Percentiles rank a stretch among this genome's conserved stretches.
phyloP scores from a whole-genome alignment of 495 filamentous ascomycete species.

The Penicillium silybi region DNA sequence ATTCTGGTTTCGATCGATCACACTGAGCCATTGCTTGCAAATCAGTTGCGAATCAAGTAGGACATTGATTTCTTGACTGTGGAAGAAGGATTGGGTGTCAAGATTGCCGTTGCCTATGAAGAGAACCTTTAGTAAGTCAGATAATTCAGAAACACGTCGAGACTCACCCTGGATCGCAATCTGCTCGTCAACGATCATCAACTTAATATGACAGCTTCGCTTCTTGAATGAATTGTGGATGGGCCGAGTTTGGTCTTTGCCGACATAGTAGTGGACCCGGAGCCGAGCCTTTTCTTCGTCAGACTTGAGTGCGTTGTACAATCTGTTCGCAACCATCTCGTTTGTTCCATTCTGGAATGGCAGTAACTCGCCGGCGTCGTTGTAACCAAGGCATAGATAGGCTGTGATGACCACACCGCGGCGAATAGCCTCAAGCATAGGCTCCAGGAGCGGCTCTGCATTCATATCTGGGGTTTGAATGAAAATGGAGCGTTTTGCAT shows the following conservation, averaged over 20 bases:
- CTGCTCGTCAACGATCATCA: constrained; percentile 66
- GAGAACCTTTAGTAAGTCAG: neutral
- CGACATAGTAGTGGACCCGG: constrained; percentile 63
- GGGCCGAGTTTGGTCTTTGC: constrained; percentile 64
- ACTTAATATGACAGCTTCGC: constrained; percentile 69
- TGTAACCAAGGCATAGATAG: constrained; percentile 74
- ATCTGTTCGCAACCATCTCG: constrained; percentile 58
- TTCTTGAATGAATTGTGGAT: constrained; percentile 59
- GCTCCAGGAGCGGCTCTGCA: constrained; percentile 60
- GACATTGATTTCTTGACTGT: constrained; percentile 72
- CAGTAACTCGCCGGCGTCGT: constrained; percentile 71
- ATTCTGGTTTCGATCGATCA: constrained; percentile 65
- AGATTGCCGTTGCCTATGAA: constrained; percentile 65
- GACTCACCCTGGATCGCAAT: constrained; percentile 56
- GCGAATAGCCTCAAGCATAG: constrained; percentile 58
- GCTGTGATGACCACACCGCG: constrained; percentile 62
- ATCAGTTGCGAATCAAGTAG: constrained; percentile 60
- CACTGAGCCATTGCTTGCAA: constrained; percentile 60
- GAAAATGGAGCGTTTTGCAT: constrained; percentile 59
- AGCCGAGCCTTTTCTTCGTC: constrained; percentile 44
- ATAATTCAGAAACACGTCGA: neutral
- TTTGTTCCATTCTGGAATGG: constrained; percentile 74
- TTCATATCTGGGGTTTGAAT: constrained; percentile 77
- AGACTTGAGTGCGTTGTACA: constrained; percentile 49
- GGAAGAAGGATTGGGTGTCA: constrained; percentile 78